Conservation (phyloP, 345 rosid species). For the Firmiana major region DNA sequence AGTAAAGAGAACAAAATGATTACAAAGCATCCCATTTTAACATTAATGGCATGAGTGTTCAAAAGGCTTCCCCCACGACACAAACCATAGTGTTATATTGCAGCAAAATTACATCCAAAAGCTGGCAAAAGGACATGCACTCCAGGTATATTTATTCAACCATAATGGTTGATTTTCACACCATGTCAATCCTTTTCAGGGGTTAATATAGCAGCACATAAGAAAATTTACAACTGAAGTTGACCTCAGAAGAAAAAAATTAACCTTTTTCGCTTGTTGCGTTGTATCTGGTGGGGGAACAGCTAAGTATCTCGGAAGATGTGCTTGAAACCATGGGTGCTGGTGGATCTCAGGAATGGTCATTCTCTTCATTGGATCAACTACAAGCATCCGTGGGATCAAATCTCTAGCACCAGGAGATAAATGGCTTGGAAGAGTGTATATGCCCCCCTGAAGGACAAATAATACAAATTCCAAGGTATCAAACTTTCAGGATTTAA, state of each 20-base stretch:
- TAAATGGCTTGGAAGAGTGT: slow-evolving; percentile 93
- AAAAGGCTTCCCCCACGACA: neutral
- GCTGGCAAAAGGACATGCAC: neutral
- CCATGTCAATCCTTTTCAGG: neutral
- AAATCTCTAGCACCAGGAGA: slow-evolving; percentile 88
- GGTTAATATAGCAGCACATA: neutral
- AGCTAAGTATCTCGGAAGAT: slow-evolving; percentile 84
- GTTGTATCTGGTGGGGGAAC: slow-evolving; percentile 78
- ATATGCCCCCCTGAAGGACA: slow-evolving; percentile 66
- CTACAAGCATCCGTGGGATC: slow-evolving; percentile 93
- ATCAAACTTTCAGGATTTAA: neutral
- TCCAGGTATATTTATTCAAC: neutral
- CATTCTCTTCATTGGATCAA: slow-evolving; percentile 88
- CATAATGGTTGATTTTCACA: neutral
- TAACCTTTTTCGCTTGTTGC: slow-evolving; percentile 78
- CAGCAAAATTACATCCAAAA: neutral
- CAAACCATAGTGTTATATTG: neutral
- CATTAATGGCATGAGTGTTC: neutral
- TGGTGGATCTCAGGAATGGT: slow-evolving; percentile 87
- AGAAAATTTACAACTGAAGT: neutral
- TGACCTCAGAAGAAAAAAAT: neutral
- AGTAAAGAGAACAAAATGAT: neutral
- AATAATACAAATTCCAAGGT: neutral
- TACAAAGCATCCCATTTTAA: neutral
- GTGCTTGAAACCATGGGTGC: slow-evolving; percentile 85